Conservation (phyloP, 441 rosid species). For the Erysimum cheiri region DNA sequence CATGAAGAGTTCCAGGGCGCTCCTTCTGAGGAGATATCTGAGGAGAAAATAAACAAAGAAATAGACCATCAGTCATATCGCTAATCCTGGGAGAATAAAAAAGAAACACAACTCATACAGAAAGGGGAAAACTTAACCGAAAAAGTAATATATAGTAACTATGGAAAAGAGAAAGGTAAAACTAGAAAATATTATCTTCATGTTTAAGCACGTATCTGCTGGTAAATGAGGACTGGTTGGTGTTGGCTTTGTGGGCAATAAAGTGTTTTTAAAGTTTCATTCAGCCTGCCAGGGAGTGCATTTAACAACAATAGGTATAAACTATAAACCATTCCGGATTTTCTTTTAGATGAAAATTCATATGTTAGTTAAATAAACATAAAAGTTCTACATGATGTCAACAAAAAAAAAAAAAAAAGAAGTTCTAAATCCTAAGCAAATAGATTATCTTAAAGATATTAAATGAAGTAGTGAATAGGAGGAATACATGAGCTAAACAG, state of each 20-base stretch:
- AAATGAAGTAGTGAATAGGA: constrained; percentile 15
- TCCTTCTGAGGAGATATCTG: constrained; percentile 97
- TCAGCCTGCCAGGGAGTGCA: constrained; percentile 13
- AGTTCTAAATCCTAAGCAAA: not conserved
- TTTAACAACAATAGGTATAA: constrained; percentile 3
- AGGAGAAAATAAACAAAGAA: constrained; percentile 31
- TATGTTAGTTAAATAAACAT: constrained; percentile 29
- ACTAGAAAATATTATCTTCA: not conserved
- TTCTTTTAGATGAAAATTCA: constrained; percentile 9
- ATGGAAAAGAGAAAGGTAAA: not conserved
- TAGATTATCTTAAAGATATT: constrained; percentile 21
- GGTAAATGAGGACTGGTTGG: constrained; percentile 2
- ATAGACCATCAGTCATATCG: constrained; percentile 31
- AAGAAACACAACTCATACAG: constrained; percentile 21
- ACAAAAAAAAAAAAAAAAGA: constrained; percentile 2
- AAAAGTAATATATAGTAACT: not conserved
- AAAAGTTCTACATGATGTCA: not conserved
- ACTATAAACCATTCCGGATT: constrained; percentile 10
- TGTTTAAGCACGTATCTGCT: constrained; percentile 1
- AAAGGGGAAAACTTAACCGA: constrained; percentile 17
- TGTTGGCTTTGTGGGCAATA: constrained; percentile 22
- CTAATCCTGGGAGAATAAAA: not conserved
- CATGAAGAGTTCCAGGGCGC: constrained; percentile 98
- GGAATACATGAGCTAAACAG: constrained; percentile 30
- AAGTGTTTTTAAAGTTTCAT: not conserved